Base-by-base conservation (phyloP, 2,329 filamentous ascomycete species). In the Penicillium sp. region DNA sequence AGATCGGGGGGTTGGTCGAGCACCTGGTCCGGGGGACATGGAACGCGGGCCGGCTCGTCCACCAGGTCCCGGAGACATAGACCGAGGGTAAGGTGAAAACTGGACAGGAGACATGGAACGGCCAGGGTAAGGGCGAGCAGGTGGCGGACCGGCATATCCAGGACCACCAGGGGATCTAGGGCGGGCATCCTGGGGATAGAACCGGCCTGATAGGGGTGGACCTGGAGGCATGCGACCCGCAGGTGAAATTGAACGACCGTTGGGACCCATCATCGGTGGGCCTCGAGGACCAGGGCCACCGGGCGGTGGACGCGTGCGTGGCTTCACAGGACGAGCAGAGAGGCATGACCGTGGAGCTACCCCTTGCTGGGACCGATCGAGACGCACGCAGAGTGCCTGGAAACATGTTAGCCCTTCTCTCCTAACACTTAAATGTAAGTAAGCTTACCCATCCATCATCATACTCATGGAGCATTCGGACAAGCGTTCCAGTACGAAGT, bases 391-490 rank as follows among this genome's bases (percentile, higher is more conserved):
- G 39, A 97, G 86, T 59, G 90, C 87, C 87, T 90, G 50, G 4
- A 36, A 43, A 15, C 36, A 38, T 32, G 69, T 64, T 32, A 26
- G 63, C 45, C 17, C 36, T 32, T 25, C 18, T 16, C 16, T 34
- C 3, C 1, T 9, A 23, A 31, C 10, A 4, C 13, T 13, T 14
- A 7, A 13, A 18, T 27, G 13, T 21, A 34, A n/a, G 6, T 40
- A 11, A 20, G 77, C 86, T 78, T 78, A 91, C 87, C 93, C 93
- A 98, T 58, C 93, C 93, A 69, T 98, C 93, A 62, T 98, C 93
- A 58, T 97, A 98, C 68, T 95, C 90, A 60, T 97, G 91, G 15
- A 97, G 75, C 50, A 98, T 74, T 50, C 91, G 80, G 35, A 97
- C 87, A 33, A 98, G 75, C 48, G 94, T 83, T 36, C 93, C 93